Evolutionary conservation across 2,329 filamentous ascomycete genomes (phyloP), one percentile per base, ranked within the genome.

Genomic region (Alternaria hordeiaustralica): DNA sequence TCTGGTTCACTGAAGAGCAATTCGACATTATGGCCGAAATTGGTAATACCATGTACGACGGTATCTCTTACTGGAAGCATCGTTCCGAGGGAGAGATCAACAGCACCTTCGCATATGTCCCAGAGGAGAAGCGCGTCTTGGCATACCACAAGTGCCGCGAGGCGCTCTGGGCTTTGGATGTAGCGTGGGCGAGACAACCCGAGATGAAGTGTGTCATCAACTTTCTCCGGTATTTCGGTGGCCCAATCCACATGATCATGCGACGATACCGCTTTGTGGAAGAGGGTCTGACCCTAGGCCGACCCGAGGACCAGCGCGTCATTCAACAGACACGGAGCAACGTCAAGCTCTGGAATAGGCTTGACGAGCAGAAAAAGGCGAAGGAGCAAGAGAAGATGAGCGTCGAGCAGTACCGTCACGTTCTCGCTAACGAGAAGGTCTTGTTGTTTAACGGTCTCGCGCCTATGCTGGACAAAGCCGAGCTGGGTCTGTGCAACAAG

Each of bases 11-110:
- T 7, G 30, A 63, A 1, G 21, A 46, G 4, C 47, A 63, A 30
- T 61, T 54, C 23, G 61, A 63, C 26, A 53, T 63, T 18, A 26
- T 63, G 50, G 36, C 72, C 21, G 74, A 78, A 64, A 66, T 79
- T 6, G 71, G 70, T 2, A 71, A 71, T 43, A 72, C 69, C 9
- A 61, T 78, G 36, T 79, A 79, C 64, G 77, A 79, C 43, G 73
- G 75, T 11, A 66, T 77, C 10, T 67, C 75, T 6, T 79, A 76
- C 65, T 78, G 63, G 68, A 79, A 79, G 71, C 77, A 79, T 58
- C 73, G 76, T 9, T 62, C 67, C 25, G 78, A 79, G 55, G 75
- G 76, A 11, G 76, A 79, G 61, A 78, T 75, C 11, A 78, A 79
- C 65, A 76, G 61, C 66, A 78, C 75, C 2, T 79, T 78, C 43